Evolutionary conservation across 2,329 filamentous ascomycete genomes (phyloP), one percentile per base, ranked within the genome.

Genomic region (Graphiopsis chlorocephala): DNA sequence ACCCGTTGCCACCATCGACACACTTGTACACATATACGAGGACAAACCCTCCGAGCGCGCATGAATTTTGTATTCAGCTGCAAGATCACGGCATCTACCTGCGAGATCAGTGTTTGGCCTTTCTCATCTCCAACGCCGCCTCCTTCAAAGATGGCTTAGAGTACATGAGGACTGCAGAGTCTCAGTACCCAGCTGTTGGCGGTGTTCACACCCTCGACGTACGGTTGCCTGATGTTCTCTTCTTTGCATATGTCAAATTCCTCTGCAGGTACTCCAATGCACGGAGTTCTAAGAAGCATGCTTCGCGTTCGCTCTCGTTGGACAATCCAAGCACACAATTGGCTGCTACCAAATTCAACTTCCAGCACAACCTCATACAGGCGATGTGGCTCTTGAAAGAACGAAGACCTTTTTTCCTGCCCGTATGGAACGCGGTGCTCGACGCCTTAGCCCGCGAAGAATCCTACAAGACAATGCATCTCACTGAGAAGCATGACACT

Each of bases 21-120:
- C 71, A 90, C 65, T 83, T 88, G n/a, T 85, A 88, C 63, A 89
- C 90, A 64, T 86, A 85, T 68, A 83, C 86, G 45, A 82, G 86
- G n/a, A 78, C 87, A 50, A 78, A 81, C 15, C 86, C 89, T 1
- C 90, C 90, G 2, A 82, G 80, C 1, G 76, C 87, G 12, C 76
- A 81, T 4, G 79, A 84, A 59, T 79, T 93, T 4, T 90, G 89
- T 65, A 72, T 80, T 12, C 78, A 82, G 48, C 90, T 93, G 86
- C 72, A 78, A 14, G 72, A 72, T 1, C 78, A 79, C 1, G 80
- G 82, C 0, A 72, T 89, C 23, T 76, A 73, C 7, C 85, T 87
- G 0, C 72, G 77, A 4, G 81, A 80, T 1, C 74, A 78, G 47
- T 85, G 83, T 28, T 80, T 91, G 8, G 77, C 78, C 3, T 82